These are phyloP conservation scores for Xylaria curta DNA, from an alignment of 495 filamentous ascomycete genomes.

Conservation along the genomic window DNA sequence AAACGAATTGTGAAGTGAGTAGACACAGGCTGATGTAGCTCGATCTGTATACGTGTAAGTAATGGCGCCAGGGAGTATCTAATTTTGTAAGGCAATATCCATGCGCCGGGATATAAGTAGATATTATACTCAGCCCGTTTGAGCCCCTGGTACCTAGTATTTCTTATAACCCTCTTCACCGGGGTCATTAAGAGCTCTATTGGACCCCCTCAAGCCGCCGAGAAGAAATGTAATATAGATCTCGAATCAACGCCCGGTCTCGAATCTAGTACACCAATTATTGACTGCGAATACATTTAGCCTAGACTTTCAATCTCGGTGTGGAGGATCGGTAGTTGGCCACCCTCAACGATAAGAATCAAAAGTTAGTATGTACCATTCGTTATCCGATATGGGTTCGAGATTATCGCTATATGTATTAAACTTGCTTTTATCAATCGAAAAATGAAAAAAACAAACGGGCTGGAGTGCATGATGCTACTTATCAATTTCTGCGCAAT, in stretches of 20 bases:
- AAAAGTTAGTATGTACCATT: not conserved
- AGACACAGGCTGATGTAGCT: not conserved
- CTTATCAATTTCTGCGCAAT: not conserved
- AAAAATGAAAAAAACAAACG: not conserved
- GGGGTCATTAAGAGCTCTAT: not conserved
- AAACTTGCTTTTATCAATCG: not conserved
- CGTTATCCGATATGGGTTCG: not conserved
- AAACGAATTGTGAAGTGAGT: not conserved
- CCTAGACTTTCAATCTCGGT: constrained; percentile 13
- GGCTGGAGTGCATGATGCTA: not conserved
- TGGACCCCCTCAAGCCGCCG: not conserved
- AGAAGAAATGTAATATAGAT: constrained; percentile 3
- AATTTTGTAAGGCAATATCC: not conserved
- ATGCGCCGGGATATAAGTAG: not conserved
- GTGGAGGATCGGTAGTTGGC: constrained; percentile 15
- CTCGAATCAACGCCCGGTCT: not conserved
- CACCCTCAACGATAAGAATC: constrained; percentile 11
- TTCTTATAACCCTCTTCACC: not conserved
- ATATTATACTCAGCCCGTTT: not conserved
- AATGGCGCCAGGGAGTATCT: not conserved
- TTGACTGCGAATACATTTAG: constrained; percentile 13
- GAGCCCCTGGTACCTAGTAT: not conserved
- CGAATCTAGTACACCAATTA: not conserved
- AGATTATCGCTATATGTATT: not conserved
- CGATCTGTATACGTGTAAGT: not conserved